Conservation (phyloP, 2,329 filamentous ascomycete species). For the Pseudogymnoascus sp. region DNA sequence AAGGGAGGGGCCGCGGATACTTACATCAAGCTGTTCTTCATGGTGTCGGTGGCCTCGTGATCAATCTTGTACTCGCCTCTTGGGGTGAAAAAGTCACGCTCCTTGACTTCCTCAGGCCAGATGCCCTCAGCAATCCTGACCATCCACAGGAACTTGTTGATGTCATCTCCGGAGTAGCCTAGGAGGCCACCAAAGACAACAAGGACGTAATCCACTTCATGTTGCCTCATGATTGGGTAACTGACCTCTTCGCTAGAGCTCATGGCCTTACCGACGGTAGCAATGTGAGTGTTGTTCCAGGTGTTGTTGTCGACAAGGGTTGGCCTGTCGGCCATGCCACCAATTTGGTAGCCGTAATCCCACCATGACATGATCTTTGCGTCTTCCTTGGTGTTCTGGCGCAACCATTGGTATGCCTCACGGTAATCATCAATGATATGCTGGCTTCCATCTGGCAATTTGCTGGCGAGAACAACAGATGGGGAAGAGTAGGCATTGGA, state of each 20-base stretch:
- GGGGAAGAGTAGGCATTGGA: conserved; percentile 98
- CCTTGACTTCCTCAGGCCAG: conserved; percentile 98
- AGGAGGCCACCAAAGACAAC: conserved; percentile 93
- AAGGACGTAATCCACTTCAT: conserved; percentile 98
- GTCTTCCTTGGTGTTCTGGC: conserved; percentile 89
- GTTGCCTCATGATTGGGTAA: conserved; percentile 96
- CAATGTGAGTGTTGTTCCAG: conserved; percentile 99
- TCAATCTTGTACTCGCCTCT: conserved; percentile 95
- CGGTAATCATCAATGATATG: conserved; percentile 99
- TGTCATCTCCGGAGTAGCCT: conserved; percentile 96
- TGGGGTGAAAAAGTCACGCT: conserved; percentile 89
- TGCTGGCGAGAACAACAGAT: conserved; percentile 89
- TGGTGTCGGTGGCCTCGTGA: conserved; percentile 83
- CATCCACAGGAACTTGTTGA: conserved; percentile 99
- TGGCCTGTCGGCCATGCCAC: conserved; percentile 95
- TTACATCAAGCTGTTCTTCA: conserved; percentile 99
- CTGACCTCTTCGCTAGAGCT: conserved; percentile 94
- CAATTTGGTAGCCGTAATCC: conserved; percentile 99
- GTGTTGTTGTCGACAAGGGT: conserved; percentile 99
- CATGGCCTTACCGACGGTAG: conserved; percentile 98
- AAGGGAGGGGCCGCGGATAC: conserved; percentile 28
- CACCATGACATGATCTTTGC: conserved; percentile 99
- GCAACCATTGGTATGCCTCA: conserved; percentile 98
- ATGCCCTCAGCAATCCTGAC: conserved; percentile 97
- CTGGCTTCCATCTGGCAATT: conserved; percentile 86